These are phyloP conservation scores for Cryptococcus jaspeensis DNA, from an alignment of 1,284 basidiomycete species.

Conservation along the genomic window DNA sequence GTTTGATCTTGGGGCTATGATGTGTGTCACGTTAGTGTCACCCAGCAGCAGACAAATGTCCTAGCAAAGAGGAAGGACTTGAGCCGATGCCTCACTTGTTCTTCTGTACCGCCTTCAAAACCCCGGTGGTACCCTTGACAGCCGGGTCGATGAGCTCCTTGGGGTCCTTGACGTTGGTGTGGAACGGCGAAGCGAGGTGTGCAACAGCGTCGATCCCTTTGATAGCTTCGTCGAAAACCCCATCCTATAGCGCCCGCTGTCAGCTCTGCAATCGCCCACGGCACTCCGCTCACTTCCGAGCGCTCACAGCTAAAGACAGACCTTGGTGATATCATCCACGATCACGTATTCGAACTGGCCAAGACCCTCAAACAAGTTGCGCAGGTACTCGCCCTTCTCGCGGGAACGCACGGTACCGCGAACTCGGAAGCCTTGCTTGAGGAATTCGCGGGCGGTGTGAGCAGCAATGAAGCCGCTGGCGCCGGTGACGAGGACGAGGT, in stretches of 20 bases:
- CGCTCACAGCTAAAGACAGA: too few relatives aligned
- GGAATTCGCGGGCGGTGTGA: constrained; percentile 29
- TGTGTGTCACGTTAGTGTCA: constrained; percentile 5
- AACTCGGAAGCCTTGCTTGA: constrained; percentile 50
- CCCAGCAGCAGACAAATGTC: constrained; percentile 6
- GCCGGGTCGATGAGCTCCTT: constrained; percentile 64
- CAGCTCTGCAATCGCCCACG: too few relatives aligned
- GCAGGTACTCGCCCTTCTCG: constrained; percentile 57
- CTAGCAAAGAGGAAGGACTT: constrained; percentile 37
- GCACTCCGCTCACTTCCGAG: too few relatives aligned
- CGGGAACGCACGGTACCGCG: constrained; percentile 60
- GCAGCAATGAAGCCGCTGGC: constrained; percentile 30
- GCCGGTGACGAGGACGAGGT: constrained; percentile 27
- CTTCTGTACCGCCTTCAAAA: constrained; percentile 59
- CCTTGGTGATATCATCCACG: constrained; percentile 60
- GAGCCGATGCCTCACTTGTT: constrained; percentile 58
- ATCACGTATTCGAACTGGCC: constrained; percentile 56
- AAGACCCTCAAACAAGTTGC: constrained; percentile 53
- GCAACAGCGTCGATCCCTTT: constrained; percentile 63
- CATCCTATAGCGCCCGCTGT: constrained; percentile 51
- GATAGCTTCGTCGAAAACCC: constrained; percentile 66
- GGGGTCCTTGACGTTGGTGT: constrained; percentile 42
- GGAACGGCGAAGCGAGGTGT: constrained; percentile 35
- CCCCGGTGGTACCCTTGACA: constrained; percentile 61
- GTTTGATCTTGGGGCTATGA: constrained; percentile 56